Conservation (phyloP, 2,329 filamentous ascomycete genomes). For the Penicillium sp. region DNA sequence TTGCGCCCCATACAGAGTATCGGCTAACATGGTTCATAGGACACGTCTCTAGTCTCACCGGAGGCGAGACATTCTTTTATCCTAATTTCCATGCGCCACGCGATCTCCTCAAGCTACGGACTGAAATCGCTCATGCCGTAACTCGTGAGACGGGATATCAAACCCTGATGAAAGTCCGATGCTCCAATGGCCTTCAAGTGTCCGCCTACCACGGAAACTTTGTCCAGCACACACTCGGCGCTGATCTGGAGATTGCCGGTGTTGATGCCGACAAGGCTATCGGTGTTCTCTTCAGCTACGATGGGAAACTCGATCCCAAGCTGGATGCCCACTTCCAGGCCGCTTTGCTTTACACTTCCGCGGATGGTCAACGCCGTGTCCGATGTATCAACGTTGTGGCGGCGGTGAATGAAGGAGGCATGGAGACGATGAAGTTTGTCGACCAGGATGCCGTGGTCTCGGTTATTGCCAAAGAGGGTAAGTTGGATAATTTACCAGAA, state of each 20-base stretch:
- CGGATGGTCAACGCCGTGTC: slow-evolving; percentile 82
- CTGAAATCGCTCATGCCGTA: slow-evolving; percentile 82
- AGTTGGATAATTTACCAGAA: slow-evolving; percentile 6
- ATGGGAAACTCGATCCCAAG: slow-evolving; percentile 95
- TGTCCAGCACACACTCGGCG: slow-evolving; percentile 89
- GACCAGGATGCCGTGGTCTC: slow-evolving; percentile 92
- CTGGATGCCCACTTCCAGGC: slow-evolving; percentile 97
- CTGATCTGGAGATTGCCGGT: slow-evolving; percentile 88
- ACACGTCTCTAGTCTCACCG: slow-evolving; percentile 81
- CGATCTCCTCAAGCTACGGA: slow-evolving; percentile 77
- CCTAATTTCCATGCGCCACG: slow-evolving; percentile 90
- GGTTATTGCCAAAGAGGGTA: slow-evolving; percentile 82
- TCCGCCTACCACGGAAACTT: slow-evolving; percentile 96
- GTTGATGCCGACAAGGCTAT: slow-evolving; percentile 93
- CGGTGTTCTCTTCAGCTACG: slow-evolving; percentile 87
- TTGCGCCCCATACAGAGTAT: not conserved
- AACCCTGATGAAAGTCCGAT: slow-evolving; percentile 96
- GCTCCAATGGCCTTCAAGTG: slow-evolving; percentile 92
- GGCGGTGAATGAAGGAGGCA: slow-evolving; percentile 79
- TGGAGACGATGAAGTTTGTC: slow-evolving; percentile 84
- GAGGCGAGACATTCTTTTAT: slow-evolving; percentile 94
- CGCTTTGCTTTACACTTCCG: slow-evolving; percentile 89
- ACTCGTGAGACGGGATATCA: slow-evolving; percentile 92
- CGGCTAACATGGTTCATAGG: slow-evolving; percentile 47
- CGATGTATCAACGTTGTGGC: slow-evolving; percentile 92